A percentile compares a stretch with the other conserved stretches of the same genome.
Conservation (phyloP, 768 basidiomycete genomes). For the Podaxis sp. region DNA sequence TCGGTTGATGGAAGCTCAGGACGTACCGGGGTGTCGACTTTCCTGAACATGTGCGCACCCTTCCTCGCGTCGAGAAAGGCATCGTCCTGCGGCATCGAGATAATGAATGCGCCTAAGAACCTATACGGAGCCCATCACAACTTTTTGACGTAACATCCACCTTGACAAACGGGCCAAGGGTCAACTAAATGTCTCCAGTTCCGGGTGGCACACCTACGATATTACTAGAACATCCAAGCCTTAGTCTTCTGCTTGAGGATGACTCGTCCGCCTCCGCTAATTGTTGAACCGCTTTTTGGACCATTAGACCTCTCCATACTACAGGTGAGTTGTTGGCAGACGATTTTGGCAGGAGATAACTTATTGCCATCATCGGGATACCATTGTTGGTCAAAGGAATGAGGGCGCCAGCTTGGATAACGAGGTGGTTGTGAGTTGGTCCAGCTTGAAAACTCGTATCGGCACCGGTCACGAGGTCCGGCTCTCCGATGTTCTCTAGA, state of each 20-base stretch:
- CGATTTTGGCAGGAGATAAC: conserved; percentile 71
- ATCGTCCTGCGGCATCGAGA: conserved; percentile 93
- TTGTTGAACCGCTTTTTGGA: conserved; percentile 79
- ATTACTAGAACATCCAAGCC: conserved; percentile 83
- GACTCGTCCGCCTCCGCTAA: conserved; percentile 39
- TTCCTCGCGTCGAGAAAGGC: conserved; percentile 89
- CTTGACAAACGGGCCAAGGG: conserved; percentile 79
- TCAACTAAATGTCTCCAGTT: conserved; percentile 93
- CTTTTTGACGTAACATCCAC: conserved; percentile 62
- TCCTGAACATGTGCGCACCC: conserved; percentile 89
- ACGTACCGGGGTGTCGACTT: conserved; percentile 81
- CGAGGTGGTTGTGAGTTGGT: background rate
- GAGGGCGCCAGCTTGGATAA: conserved; percentile 61
- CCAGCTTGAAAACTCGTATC: background rate
- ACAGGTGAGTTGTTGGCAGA: conserved; percentile 55
- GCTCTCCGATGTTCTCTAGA: conserved; percentile 69
- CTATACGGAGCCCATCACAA: background rate
- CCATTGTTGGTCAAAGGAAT: conserved; percentile 85
- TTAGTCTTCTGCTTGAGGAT: conserved; percentile 29
- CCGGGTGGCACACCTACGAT: conserved; percentile 91
- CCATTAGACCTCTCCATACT: conserved; percentile 97
- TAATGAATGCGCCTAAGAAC: conserved; percentile 80
- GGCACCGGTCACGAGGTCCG: conserved; percentile 66
- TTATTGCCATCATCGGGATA: conserved; percentile 94
- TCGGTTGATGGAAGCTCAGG: background rate